A percentile compares a stretch with the other conserved stretches of the same genome.
Evolutionary conservation across 768 basidiomycete genomes (phyloP).

Genomic region (Obba rivulosa): DNA sequence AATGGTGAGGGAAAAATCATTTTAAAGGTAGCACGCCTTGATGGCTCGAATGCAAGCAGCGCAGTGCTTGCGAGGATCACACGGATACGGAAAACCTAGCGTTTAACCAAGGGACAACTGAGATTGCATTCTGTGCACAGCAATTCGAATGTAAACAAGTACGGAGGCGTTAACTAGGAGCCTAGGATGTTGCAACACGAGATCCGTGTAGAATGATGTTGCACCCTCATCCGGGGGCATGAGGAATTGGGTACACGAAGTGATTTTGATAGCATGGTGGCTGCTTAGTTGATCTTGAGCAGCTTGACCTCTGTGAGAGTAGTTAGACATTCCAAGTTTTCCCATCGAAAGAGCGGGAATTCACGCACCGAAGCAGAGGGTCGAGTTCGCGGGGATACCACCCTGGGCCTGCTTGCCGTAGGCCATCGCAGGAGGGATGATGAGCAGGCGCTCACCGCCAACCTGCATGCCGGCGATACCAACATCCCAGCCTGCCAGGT

Average conservation of each 20-base stretch:
- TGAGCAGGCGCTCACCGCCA: constrained; percentile 80
- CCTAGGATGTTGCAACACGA: too few relatives aligned
- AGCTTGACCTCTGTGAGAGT: constrained; percentile 61
- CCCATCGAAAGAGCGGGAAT: background rate
- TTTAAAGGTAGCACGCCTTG: too few relatives aligned
- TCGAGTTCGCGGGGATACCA: constrained; percentile 75
- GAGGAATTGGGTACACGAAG: background rate
- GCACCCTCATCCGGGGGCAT: background rate
- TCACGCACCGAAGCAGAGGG: constrained; percentile 71
- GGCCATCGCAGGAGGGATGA: constrained; percentile 63
- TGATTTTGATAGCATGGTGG: background rate
- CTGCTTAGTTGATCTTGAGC: constrained; percentile 53
- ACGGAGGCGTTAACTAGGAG: too few relatives aligned
- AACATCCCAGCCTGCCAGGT: constrained; percentile 73
- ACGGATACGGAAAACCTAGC: too few relatives aligned
- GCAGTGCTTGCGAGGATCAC: too few relatives aligned
- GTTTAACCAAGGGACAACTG: too few relatives aligned
- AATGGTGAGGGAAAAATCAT: too few relatives aligned
- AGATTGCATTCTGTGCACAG: too few relatives aligned
- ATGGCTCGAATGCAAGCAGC: too few relatives aligned
- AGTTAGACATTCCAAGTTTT: background rate
- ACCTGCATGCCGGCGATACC: constrained; percentile 91
- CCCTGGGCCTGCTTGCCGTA: constrained; percentile 63
- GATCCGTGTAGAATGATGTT: too few relatives aligned
- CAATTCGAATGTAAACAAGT: too few relatives aligned